phyloP scores from a whole-genome alignment of 768 basidiomycete genomes.

The Leccinum arenicola region DNA sequence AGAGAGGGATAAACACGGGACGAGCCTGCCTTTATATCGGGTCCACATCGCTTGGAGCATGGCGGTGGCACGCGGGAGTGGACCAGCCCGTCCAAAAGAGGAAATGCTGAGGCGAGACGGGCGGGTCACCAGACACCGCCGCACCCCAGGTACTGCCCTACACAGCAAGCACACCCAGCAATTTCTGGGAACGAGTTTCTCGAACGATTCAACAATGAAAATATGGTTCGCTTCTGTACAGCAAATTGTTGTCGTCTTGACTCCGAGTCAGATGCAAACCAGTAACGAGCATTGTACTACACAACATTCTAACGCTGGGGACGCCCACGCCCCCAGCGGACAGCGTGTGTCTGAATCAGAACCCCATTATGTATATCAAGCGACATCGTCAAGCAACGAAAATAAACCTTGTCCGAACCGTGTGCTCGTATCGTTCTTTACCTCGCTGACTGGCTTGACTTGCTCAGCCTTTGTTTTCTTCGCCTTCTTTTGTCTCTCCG shows the following conservation, averaged over 20 bases:
- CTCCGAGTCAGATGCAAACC: too few relatives aligned
- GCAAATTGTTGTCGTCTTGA: too few relatives aligned
- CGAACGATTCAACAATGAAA: too few relatives aligned
- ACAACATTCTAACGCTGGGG: background rate
- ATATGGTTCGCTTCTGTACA: too few relatives aligned
- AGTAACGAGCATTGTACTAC: background rate
- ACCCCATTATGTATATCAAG: conserved; percentile 19
- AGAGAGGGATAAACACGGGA: background rate
- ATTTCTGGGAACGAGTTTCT: too few relatives aligned
- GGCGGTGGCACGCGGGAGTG: too few relatives aligned
- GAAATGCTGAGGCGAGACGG: too few relatives aligned
- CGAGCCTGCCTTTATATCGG: background rate
- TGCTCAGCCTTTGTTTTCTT: conserved; percentile 34
- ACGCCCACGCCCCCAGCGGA: background rate
- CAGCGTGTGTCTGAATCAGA: background rate
- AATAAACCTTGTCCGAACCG: conserved; percentile 31
- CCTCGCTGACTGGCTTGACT: conserved; percentile 17
- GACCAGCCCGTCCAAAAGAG: too few relatives aligned
- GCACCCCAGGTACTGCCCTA: too few relatives aligned
- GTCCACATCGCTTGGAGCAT: too few relatives aligned
- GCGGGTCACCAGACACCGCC: too few relatives aligned
- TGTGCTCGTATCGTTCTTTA: conserved; percentile 16
- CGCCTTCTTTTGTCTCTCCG: conserved; percentile 45
- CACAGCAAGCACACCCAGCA: too few relatives aligned
- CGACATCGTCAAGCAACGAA: conserved; percentile 40